Conservation (phyloP, 2,329 filamentous ascomycete genomes). For the Xylaria sp. region DNA sequence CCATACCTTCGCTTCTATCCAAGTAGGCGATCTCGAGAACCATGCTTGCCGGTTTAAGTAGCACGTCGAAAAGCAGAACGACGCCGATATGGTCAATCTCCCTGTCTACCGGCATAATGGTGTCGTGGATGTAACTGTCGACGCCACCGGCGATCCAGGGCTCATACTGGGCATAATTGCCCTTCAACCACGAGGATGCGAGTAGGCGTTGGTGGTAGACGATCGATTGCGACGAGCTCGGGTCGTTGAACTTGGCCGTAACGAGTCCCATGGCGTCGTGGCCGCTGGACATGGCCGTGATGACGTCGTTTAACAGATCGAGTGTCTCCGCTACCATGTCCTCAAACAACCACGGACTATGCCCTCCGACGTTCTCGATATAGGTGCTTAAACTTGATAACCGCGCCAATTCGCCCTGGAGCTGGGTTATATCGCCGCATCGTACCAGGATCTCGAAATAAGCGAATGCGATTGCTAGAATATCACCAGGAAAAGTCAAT, state of each 20-base stretch:
- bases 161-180: conserved; percentile 68
- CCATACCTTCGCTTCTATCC: conserved; percentile 77
- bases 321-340: conserved; percentile 82
- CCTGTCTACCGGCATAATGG: conserved; percentile 73
- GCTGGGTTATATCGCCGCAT: conserved; percentile 63
- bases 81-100: conserved; percentile 94
- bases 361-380: conserved; percentile 72
- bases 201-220: conserved; percentile 85
- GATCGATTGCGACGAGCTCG: conserved; percentile 68
- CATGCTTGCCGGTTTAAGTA: conserved; percentile 78
- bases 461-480: conserved; percentile 81
- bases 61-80: conserved; percentile 72
- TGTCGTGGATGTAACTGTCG: conserved; percentile 64
- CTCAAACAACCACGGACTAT: conserved; percentile 71
- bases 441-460: conserved; percentile 88
- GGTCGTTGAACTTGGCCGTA: conserved; percentile 73
- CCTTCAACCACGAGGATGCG: conserved; percentile 82
- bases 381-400: conserved; percentile 72
- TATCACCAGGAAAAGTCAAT: conserved; percentile 9
- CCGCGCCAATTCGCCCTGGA: conserved; percentile 72
- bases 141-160: conserved; percentile 68
- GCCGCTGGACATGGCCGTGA: conserved; percentile 61
- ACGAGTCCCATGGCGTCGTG: conserved; percentile 58
- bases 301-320: conserved; percentile 66
- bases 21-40: conserved; percentile 89